These are phyloP conservation scores for Quercus robur DNA, from an alignment of 306 rosid species.

Conservation along the genomic window DNA sequence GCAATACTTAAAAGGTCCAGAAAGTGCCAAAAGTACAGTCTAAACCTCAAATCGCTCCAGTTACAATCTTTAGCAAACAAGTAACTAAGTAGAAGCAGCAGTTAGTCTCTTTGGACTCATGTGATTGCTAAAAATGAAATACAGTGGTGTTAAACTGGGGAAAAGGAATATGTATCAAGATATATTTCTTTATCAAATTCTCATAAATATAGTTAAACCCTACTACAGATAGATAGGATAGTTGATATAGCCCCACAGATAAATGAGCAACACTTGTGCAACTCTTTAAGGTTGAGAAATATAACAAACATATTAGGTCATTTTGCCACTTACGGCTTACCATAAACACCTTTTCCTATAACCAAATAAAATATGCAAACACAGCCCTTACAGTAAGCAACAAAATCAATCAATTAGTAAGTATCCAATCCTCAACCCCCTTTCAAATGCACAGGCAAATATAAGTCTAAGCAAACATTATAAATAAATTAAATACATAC, in stretches of 20 bases:
- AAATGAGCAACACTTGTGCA: not conserved
- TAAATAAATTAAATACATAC: slow-evolving; percentile 40
- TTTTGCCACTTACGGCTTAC: not conserved
- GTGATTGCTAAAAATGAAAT: not conserved
- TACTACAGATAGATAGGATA: not conserved
- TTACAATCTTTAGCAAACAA: not conserved
- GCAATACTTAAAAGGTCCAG: not conserved
- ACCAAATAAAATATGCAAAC: not conserved
- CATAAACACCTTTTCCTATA: not conserved
- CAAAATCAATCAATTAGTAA: not conserved
- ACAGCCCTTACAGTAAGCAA: not conserved
- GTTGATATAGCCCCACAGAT: not conserved
- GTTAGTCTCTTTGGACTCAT: not conserved
- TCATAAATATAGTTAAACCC: not conserved
- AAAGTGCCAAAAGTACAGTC: not conserved
- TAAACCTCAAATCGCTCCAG: not conserved
- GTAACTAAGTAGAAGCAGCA: not conserved
- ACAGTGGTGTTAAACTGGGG: not conserved
- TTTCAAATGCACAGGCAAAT: not conserved
- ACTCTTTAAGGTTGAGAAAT: not conserved
- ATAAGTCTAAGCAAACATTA: slow-evolving; percentile 1
- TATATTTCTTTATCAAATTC: not conserved
- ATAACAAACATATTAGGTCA: not conserved
- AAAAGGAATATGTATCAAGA: no score
- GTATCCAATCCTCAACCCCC: not conserved